phyloP scores from a whole-genome alignment of 2,329 filamentous ascomycete genomes.

The Mycogone perniciosa region DNA sequence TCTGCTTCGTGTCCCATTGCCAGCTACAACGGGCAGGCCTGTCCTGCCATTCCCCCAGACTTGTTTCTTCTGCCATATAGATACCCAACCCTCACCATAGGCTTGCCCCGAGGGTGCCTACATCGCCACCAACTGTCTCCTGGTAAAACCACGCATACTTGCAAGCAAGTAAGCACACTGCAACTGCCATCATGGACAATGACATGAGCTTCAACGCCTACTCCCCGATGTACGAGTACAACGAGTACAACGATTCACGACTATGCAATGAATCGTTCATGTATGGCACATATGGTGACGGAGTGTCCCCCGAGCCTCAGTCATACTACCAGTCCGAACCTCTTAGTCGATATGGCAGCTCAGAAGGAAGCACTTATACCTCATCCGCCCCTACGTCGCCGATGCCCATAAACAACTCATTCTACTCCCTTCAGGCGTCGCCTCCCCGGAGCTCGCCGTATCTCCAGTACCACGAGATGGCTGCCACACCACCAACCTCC shows the following conservation, averaged over 20 bases:
- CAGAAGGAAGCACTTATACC: slow-evolving; percentile 18
- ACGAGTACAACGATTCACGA: not conserved
- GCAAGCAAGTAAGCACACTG: no score
- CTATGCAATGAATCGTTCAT: slow-evolving; percentile 3
- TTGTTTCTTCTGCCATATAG: not conserved
- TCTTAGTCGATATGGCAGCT: slow-evolving; percentile 24
- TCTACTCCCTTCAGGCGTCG: slow-evolving; percentile 15
- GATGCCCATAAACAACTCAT: slow-evolving; percentile 11
- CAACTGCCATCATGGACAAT: slow-evolving; percentile 5
- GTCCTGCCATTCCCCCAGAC: not conserved
- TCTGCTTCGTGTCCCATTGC: not conserved
- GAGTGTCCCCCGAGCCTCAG: slow-evolving; percentile 8
- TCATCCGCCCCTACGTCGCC: slow-evolving; percentile 25
- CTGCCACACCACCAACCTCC: slow-evolving; percentile 6
- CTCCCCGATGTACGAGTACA: slow-evolving; percentile 4
- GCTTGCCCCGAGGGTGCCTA: not conserved
- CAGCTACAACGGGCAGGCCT: not conserved
- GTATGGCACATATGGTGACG: slow-evolving; percentile 4
- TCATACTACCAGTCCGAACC: slow-evolving; percentile 21
- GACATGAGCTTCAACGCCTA: slow-evolving; percentile 1
- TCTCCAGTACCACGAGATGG: slow-evolving; percentile 4
- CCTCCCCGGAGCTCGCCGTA: slow-evolving; percentile 10
- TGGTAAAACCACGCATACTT: no score
- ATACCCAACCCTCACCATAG: not conserved
- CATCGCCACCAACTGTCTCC: not conserved